Evolutionary conservation across 768 basidiomycete genomes (phyloP).

Genomic region (Amanita pallidorosea): DNA sequence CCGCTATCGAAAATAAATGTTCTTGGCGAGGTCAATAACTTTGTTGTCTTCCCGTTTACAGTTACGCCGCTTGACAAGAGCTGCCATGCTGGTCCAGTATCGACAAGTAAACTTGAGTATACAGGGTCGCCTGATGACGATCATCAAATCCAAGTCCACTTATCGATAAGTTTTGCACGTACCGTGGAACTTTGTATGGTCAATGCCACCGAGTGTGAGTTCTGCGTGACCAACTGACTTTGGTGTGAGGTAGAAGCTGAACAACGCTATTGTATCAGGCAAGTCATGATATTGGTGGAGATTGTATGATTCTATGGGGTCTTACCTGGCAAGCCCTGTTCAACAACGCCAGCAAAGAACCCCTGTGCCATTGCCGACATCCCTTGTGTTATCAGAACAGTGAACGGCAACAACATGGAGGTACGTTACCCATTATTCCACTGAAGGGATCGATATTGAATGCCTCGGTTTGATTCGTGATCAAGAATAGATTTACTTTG

Average conservation of each 20-base stretch:
- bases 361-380: conserved; percentile 20
- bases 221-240: conserved; percentile 37
- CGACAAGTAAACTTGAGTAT: conserved; percentile 28
- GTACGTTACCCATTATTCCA: conserved; percentile 33
- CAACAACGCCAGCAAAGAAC: conserved; percentile 35
- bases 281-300: background rate
- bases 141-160: conserved; percentile 1
- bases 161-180: conserved; percentile 8
- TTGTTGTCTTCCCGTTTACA: conserved; percentile 28
- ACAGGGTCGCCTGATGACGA: conserved; percentile 25
- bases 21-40: conserved; percentile 25
- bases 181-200: conserved; percentile 29
- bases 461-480: conserved; percentile 40
- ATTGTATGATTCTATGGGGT: background rate
- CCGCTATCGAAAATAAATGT: conserved; percentile 49
- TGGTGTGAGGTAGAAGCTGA: conserved; percentile 42
- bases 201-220: conserved; percentile 33
- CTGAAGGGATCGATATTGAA: conserved; percentile 44
- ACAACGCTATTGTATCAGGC: conserved; percentile 25
- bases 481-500: conserved; percentile 27
- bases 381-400: background rate
- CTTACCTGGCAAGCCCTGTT: conserved; percentile 40
- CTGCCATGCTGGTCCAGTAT: conserved; percentile 23
- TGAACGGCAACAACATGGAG: background rate
- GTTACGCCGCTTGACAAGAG: conserved; percentile 30